These are phyloP conservation scores for Talaromyces sp. DNA, from an alignment of 2,329 filamentous ascomycete species.

Conservation along the genomic window DNA sequence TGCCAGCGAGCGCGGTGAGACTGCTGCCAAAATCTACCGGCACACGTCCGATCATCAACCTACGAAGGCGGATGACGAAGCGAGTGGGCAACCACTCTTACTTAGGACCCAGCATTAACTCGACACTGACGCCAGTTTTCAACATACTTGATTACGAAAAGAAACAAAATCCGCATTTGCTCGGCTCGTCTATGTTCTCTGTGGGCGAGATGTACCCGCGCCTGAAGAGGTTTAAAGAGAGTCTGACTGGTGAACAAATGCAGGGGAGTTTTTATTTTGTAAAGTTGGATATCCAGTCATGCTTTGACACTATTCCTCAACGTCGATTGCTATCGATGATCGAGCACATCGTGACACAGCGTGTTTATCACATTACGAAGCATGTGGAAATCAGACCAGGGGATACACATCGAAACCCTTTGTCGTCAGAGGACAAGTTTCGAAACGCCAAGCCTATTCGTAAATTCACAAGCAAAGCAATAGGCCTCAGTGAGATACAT, in stretches of 20 bases:
- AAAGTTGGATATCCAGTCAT: slow-evolving; percentile 86
- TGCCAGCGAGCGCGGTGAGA: slow-evolving; percentile 75
- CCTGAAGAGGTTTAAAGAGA: slow-evolving; percentile 62
- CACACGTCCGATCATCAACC: slow-evolving; percentile 81
- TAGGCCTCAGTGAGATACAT: slow-evolving; percentile 36
- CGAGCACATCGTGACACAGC: slow-evolving; percentile 49
- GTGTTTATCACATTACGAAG: slow-evolving; percentile 65
- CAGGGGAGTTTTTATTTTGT: slow-evolving; percentile 65
- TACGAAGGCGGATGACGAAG: slow-evolving; percentile 60
- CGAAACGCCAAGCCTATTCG: slow-evolving; percentile 22
- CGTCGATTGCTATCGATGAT: slow-evolving; percentile 64
- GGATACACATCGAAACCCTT: slow-evolving; percentile 21
- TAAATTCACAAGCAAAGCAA: slow-evolving; percentile 53
- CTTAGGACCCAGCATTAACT: slow-evolving; percentile 63
- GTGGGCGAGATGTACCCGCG: slow-evolving; percentile 73
- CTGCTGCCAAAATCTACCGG: slow-evolving; percentile 74
- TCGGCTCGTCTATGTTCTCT: slow-evolving; percentile 80
- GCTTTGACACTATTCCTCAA: slow-evolving; percentile 95
- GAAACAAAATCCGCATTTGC: slow-evolving; percentile 48
- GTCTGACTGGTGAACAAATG: slow-evolving; percentile 9
- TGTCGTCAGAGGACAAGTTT: slow-evolving; percentile 9
- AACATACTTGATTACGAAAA: slow-evolving; percentile 75
- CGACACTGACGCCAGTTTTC: slow-evolving; percentile 66
- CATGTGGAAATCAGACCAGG: slow-evolving; percentile 65
- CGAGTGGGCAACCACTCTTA: slow-evolving; percentile 38